A percentile compares a stretch with the other conserved stretches of the same genome.
Evolutionary conservation across 2,329 filamentous ascomycete species (phyloP).

Genomic region (Cladosporium colombiae): DNA sequence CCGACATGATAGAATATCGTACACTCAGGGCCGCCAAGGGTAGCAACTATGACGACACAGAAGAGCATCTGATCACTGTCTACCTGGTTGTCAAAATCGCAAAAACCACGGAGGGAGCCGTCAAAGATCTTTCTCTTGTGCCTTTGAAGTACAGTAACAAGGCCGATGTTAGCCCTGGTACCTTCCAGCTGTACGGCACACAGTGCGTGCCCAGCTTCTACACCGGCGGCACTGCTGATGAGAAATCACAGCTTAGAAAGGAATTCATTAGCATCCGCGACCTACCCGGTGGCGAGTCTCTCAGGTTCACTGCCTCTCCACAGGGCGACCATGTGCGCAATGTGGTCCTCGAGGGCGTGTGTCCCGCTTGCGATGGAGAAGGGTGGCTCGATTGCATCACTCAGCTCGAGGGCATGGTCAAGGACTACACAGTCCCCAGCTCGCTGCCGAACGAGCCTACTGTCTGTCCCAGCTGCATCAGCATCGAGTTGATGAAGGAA

Average conservation of each 20-base stretch:
- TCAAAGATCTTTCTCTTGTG: conserved; percentile 21
- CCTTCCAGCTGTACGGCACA: conserved; percentile 30
- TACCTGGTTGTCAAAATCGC: conserved; percentile 22
- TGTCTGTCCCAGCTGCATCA: conserved; percentile 34
- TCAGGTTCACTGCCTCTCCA: conserved; percentile 23
- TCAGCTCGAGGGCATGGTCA: conserved; percentile 24
- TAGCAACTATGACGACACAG: background rate
- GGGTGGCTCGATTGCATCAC: conserved; percentile 27
- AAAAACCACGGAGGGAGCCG: conserved; percentile 18
- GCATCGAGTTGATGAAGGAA: conserved; percentile 25
- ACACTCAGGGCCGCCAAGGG: background rate
- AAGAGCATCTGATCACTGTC: background rate
- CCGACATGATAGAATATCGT: background rate
- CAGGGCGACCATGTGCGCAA: conserved; percentile 26
- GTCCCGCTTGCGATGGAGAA: conserved; percentile 24
- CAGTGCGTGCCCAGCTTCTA: conserved; percentile 19
- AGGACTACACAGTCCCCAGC: conserved; percentile 26
- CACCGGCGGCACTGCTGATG: background rate
- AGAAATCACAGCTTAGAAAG: background rate
- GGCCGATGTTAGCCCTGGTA: background rate
- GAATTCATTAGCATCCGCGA: conserved; percentile 21
- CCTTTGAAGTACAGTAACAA: background rate
- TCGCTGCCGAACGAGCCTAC: conserved; percentile 22
- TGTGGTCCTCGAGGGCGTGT: conserved; percentile 18
- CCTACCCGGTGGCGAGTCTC: conserved; percentile 19